Evolutionary conservation across 306 rosid species (phyloP), one percentile per base, ranked within the genome.

Genomic region (Vachellia pachyceras): DNA sequence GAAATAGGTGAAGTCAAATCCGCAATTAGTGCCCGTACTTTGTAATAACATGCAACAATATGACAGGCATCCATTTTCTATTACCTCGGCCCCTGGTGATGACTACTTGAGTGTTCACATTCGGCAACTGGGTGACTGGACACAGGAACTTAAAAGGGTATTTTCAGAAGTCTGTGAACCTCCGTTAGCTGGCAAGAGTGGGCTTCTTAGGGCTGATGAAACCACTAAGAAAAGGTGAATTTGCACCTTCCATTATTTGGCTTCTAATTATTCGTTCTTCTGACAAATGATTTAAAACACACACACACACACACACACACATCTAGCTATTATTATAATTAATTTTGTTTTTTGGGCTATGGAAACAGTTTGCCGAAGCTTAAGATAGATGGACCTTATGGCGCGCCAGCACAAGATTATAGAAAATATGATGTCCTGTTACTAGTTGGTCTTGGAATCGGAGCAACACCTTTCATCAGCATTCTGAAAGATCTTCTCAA

Each of bases 11-110:
- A 41, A 61, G 73, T 75, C 5, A 13, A 13, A 65, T 15, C 63
- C 66, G 17, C 57, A 42, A 33, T 74, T 73, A 64, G 6, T 73
- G 50, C 49, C 11, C 14, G 4, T 63, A 58, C 78, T 40, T 72
- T 35, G 75, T 44, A 40, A 47, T 64, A 69, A 79, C 81, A 72
- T 74, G 77, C 72, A 77, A 14, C 64, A 73, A 37, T 79, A 84
- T 75, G 70, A 22, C 89, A 96, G 99, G 99, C 99, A 96, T 87
- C 99, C 99, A 33, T 96, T 96, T 89, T 96, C 99, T 42, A 96
- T 96, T 69, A 96, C 99, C 78, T 96, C 99, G 22, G 94, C 99
- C 82, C 99, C 99, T n/a, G 97, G 91, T n/a, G 99, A 96, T 73
- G 95, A 93, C 88, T 96, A 85, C 81, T 92, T 96, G 83, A 96